Base-by-base conservation (phyloP, 805 yeast species). In the Schwanniomyces vanrijiae region DNA sequence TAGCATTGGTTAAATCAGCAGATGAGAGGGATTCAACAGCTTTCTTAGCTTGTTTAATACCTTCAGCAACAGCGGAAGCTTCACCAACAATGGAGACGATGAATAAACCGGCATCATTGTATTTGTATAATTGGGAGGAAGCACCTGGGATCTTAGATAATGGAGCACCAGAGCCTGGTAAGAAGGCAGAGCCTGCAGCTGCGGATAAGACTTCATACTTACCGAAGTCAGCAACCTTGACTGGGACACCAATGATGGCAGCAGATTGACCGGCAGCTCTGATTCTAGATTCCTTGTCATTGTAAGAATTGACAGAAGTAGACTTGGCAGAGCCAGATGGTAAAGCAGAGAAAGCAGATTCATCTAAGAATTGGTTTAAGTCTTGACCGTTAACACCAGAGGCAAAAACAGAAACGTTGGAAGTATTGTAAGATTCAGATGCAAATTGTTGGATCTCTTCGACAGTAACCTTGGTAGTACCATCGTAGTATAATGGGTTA, bases 181-280 rank as follows among this genome's bases (percentile, higher is more conserved):
- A 79, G 48, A 83, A 68, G 42, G 71, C 64, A 48, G 81, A 69
- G 52, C 84, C 82, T 53, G 88, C 73, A 58, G 82, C 84, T 55
- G 86, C 79, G 48, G 92, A 75, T 65, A 92, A 79, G 24, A 84
- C 82, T 64, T 86, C 83, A 69, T 77, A 85, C 56, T 82, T 69
- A 56, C 85, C 84, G 54, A 85, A 82, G 47, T 83, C 83, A 44
- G 78, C 75, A 49, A 80, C 66, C 56, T 80, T 69, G 51, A 86
- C 79, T 56, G 98, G 96, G 55, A 89, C 77, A 64, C 94, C 96
- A 60, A 94, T 76, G 46, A 84, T 84, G 46, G 91, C 92, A 55
- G 82, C 80, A 50, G 90, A 83, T 49, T 76, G 75, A 55, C 88
- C 89, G 47, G 80, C 51, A 43, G 76, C 68, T 75, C 89, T 81